Evolutionary conservation across 768 basidiomycete genomes (phyloP), one percentile per base, ranked within the genome.

Genomic region (Lentinula edodes): DNA sequence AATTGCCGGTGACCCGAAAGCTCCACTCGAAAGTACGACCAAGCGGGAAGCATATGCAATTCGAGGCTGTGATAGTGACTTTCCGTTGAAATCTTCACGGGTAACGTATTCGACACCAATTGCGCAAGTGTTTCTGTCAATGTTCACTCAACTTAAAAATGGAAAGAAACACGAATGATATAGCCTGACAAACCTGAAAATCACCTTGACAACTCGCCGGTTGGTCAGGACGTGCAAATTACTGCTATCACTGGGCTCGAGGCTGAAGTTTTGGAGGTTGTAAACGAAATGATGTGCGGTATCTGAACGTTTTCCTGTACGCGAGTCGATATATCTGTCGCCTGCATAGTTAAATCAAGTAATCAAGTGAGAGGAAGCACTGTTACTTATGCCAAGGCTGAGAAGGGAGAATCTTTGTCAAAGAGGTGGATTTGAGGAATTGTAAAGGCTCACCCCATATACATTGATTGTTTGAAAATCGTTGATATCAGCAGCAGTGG

Each of bases 261-360:
- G 20, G 46, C 0, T 45, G 3, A 45, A 45, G 15, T 45, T 18
- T 7, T 66, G 64, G 39, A 71, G 70, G 53, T 66, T 71, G 59
- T 74, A 73, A 60, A 74, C 46, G 28, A 68, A 70, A 55, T 68
- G 64, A 57, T 74, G 72, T 2, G 79, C 69, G 2, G 74, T 66
- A 56, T 80, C 78, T 0, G 78, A 76, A 10, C 79, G 75, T 20
- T 42, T 66, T 10, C 79, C 78, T 3, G 73, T 78, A 18, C 66
- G 61, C 0, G 63, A 66, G 54, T 75, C 67, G 34, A 82, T 72
- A 67, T 78, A 81, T 51, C 78, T 82, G 18, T 7, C 5, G 73
- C 75, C 58, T 28, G 8, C n/a, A 52, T 9, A 23, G 13, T 35
- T 6, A 16, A 15, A 50, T 15, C 4, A 23, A 23, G 10, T 9